Conservation (phyloP, 257 asterid genomes). For the Anisodus acutangulus region DNA sequence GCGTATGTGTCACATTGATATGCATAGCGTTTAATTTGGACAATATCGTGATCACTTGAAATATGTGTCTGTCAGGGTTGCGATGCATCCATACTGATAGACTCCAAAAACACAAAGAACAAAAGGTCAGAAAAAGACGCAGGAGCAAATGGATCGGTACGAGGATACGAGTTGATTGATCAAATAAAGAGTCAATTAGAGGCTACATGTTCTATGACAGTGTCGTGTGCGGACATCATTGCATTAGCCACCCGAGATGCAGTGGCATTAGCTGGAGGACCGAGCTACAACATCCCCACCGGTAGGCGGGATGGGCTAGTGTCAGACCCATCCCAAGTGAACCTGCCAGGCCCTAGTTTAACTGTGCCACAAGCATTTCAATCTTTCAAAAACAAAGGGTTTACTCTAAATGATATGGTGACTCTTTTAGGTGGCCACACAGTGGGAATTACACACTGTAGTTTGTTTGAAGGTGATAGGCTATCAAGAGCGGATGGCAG, state of each 20-base stretch:
- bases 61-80: constrained; percentile 37
- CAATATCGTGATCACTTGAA: neutral
- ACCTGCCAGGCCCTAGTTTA: constrained; percentile 61
- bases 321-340: constrained; percentile 50
- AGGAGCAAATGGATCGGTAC: constrained; percentile 38
- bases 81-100: constrained; percentile 47
- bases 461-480: constrained; percentile 56
- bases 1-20: neutral
- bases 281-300: constrained; percentile 52
- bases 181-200: constrained; percentile 60
- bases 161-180: constrained; percentile 66
- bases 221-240: constrained; percentile 79
- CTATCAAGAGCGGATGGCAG: constrained; percentile 53
- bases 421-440: constrained; percentile 83
- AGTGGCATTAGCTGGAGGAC: constrained; percentile 72
- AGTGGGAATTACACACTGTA: constrained; percentile 73
- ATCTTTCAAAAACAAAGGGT: constrained; percentile 51
- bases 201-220: constrained; percentile 55
- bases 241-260: constrained; percentile 80
- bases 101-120: constrained; percentile 33
- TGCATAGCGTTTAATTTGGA: neutral
- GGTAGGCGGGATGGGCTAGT: constrained; percentile 71
- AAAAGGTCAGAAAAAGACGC: constrained; percentile 41
- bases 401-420: constrained; percentile 65
- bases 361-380: constrained; percentile 44